Conservation (phyloP, 1,284 basidiomycete genomes). For the Fistulinella staudtii region DNA sequence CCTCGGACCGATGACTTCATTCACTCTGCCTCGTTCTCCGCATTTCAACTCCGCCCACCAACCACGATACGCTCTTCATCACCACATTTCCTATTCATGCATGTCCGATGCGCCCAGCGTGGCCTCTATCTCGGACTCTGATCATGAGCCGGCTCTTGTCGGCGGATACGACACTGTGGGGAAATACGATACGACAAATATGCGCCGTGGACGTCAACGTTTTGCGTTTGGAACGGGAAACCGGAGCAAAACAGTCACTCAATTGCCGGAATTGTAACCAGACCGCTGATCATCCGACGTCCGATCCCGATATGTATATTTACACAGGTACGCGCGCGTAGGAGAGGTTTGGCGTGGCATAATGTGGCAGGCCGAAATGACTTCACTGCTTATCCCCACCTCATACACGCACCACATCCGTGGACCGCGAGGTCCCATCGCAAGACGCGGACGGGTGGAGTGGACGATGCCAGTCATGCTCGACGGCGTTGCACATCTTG, state of each 20-base stretch:
- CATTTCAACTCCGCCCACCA: constrained; percentile 17
- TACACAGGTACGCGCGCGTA: not conserved
- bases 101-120: not conserved
- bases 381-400: not conserved
- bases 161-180: constrained; percentile 14
- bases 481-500: not conserved
- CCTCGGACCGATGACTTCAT: constrained; percentile 30
- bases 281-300: constrained; percentile 19
- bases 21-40: not conserved
- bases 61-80: not conserved
- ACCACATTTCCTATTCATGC: not conserved
- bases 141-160: constrained; percentile 8
- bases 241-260: not conserved
- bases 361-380: not conserved
- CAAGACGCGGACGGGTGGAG: not conserved
- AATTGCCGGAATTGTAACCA: constrained; percentile 7
- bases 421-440: constrained; percentile 11
- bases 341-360: not conserved
- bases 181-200: constrained; percentile 6
- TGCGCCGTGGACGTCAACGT: constrained; percentile 7
- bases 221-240: not conserved
- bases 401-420: not conserved
- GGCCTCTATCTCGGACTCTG: constrained; percentile 26
- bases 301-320: constrained; percentile 17
- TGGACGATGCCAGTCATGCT: not conserved